Evolutionary conservation across 2,329 filamentous ascomycete genomes (phyloP).

Genomic region (Endoconidiophora laricicola): DNA sequence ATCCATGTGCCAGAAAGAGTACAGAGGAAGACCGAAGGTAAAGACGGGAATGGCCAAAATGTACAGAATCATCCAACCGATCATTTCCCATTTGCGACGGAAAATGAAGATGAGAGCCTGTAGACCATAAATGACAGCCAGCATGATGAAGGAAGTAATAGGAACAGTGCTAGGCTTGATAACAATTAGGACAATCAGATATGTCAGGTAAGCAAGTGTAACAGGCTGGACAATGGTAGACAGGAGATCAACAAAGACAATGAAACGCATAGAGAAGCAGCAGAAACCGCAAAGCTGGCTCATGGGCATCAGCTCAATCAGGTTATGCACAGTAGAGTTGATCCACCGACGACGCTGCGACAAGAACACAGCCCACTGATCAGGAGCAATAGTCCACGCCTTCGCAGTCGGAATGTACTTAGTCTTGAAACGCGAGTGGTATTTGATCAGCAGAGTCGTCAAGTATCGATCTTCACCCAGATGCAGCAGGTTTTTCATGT

Average conservation of each 20-base stretch:
- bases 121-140: constrained; percentile 91
- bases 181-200: constrained; percentile 63
- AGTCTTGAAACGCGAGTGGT: constrained; percentile 88
- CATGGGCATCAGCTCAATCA: constrained; percentile 86
- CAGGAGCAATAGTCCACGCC: constrained; percentile 92
- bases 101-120: constrained; percentile 95
- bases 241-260: constrained; percentile 86
- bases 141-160: constrained; percentile 71
- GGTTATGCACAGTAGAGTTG: constrained; percentile 96
- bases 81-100: constrained; percentile 97
- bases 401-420: constrained; percentile 89
- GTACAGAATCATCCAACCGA: constrained; percentile 98
- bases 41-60: constrained; percentile 82
- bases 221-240: constrained; percentile 87
- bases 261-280: constrained; percentile 98
- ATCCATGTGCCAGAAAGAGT: constrained; percentile 99
- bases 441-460: constrained; percentile 84
- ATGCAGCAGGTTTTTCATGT: constrained; percentile 97
- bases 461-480: constrained; percentile 95
- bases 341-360: constrained; percentile 99
- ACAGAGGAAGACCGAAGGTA: constrained; percentile 75
- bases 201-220: constrained; percentile 74
- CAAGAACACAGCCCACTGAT: constrained; percentile 85
- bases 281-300: constrained; percentile 96
- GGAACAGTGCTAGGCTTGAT: constrained; percentile 50